Base-by-base conservation (phyloP, 2,329 filamentous ascomycete species). In the Phyllosticta capitalensis region DNA sequence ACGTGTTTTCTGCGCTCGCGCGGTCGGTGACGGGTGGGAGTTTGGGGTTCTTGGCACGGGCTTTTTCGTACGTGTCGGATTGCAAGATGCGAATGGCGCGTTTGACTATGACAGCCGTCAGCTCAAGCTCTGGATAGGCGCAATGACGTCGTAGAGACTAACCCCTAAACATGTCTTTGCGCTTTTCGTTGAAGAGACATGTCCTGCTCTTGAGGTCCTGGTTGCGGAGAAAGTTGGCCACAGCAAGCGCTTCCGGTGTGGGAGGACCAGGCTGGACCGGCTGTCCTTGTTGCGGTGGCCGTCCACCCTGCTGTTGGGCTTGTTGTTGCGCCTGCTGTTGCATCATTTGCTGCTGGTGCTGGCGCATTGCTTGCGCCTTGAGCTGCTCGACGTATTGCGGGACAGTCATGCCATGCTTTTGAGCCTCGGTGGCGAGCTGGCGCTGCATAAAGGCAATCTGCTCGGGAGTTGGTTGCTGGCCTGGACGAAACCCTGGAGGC, bases 111-210 rank as follows among this genome's bases (percentile, higher is more conserved):
- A 51, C 63, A 53, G 20, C 50, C 19, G 26, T 12, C 56, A 53
- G 55, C 56, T 57, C 52, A 17, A 21, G 5, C 30, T 9, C 21
- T 24, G 17, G 9, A 12, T 9, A 28, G 50, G n/a, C 21, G 54
- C 52, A 51, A 49, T 33, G 7, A 19, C 10, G n/a, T 3, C 5
- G 10, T 14, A 19, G 17, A 33, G 21, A 5, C 70, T 55, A 79
- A 92, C 90, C 91, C 81, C 87, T 88, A 76, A 99, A 97, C 89
- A 99, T 95, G 65, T 99, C 92, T 77, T 96, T 97, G 68, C 94
- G 84, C 80, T 96, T 92, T 68, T 94, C 94, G 65, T 96, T 92
- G 65, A 97, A 83, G 64, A 99, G 95, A 72, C 89, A 92, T 19
- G 92, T 96, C 64, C 94, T 82, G 19, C 83, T 81, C 81, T 99